phyloP scores from a whole-genome alignment of 305 asterid genomes.

The Fraxinus paxiana region DNA sequence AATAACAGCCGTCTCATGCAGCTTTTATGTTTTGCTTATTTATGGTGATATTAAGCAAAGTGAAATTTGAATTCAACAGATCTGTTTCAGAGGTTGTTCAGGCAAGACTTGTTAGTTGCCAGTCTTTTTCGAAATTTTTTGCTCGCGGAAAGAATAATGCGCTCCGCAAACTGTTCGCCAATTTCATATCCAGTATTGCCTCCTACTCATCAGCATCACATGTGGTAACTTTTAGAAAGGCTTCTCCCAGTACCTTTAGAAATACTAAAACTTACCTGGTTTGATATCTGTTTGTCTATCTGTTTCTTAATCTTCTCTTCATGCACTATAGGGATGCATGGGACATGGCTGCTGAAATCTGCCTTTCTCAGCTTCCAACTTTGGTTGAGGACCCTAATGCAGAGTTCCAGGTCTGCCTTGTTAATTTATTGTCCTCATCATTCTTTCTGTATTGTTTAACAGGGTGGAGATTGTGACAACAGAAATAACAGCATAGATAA shows the following conservation, averaged over 20 bases:
- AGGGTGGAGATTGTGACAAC: neutral
- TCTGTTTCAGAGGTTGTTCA: slow-evolving; percentile 88
- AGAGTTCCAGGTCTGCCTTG: slow-evolving; percentile 73
- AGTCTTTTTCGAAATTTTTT: slow-evolving; percentile 49
- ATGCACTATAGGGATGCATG: slow-evolving; percentile 84
- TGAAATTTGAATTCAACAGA: slow-evolving; percentile 48
- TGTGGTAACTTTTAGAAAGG: slow-evolving; percentile 58
- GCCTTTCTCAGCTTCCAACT: slow-evolving; percentile 96
- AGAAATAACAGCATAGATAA: neutral
- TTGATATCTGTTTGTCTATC: slow-evolving; percentile 11
- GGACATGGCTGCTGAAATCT: slow-evolving; percentile 99
- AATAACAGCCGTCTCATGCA: slow-evolving; percentile 13
- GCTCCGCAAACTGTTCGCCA: slow-evolving; percentile 97
- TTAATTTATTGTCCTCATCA: neutral
- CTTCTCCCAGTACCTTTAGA: slow-evolving; percentile 7
- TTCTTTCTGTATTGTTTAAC: slow-evolving; percentile 9
- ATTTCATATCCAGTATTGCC: slow-evolving; percentile 87
- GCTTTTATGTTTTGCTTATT: slow-evolving; percentile 13
- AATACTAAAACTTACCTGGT: neutral
- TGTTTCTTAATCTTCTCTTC: slow-evolving; percentile 18
- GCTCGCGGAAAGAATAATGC: slow-evolving; percentile 95
- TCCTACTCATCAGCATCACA: slow-evolving; percentile 93
- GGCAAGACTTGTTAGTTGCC: slow-evolving; percentile 55
- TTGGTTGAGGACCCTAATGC: slow-evolving; percentile 88
- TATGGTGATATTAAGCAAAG: slow-evolving; percentile 23